Evolutionary conservation across 2,329 filamentous ascomycete genomes (phyloP), one percentile per base, ranked within the genome.

Genomic region (Claviceps africana): DNA sequence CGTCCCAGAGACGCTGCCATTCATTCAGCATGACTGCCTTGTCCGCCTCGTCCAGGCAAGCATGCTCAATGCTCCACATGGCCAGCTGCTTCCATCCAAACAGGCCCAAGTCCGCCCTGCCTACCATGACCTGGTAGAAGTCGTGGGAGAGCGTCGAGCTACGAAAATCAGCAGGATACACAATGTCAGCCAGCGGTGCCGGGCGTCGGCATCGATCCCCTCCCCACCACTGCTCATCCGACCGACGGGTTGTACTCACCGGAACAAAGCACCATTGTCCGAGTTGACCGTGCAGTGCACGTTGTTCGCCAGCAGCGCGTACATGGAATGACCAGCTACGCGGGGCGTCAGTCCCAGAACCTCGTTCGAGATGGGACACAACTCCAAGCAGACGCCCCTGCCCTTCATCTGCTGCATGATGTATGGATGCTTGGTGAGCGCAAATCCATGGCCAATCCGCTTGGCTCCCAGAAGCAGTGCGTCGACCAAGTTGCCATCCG

Each of bases 341-440:
- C 78, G 75, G 9, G 81, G 75, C 49, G 82, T 85, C 19, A 89
- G 72, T 35, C 85, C 83, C 19, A 88, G 68, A 0, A 88, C 71
- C 69, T 89, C 85, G 60, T 88, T 89, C 1, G 83, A 88, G 48
- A 88, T 87, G 0, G 85, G 85, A 58, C 85, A 88, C 1, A 86
- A 69, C 67, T 89, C 85, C n/a, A 89, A 72, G 57, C 83, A 86
- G 35, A 88, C 77, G 10, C 73, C 71, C n/a, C 71, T 70, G 53
- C 72, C 66, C 64, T 78, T 81, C 75, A 87, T 85, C 48, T 75
- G 68, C 56, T 81, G 69, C 66, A 87, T 78, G n/a, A 88, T 68
- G 39, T 77, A 68, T 0, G 81, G 81, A 61, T 88, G 85, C 53
- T 80, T 77, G 15, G 82, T 71, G 4, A 88, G 68, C 0, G 85